Evolutionary conservation across 345 rosid species (phyloP), one percentile per base, ranked within the genome.

Genomic region (Pseudoturritis turrita): DNA sequence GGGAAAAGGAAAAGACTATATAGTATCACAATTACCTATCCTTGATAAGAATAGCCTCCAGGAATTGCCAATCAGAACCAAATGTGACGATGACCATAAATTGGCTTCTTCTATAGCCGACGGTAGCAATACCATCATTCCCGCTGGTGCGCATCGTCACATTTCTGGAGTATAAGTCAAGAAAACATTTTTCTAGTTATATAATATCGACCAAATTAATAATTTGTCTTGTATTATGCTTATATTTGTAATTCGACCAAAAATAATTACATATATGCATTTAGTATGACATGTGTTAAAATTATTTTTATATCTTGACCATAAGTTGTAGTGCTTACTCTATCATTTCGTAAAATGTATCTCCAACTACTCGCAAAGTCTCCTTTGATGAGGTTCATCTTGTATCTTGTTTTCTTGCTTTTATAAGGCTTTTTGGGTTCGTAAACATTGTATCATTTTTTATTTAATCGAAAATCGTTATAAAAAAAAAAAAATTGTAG

Each of bases 1-100:
- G 92, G 94, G 90, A 0, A 86, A 88, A 71, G 72, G 82, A 77
- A 89, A 86, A 67, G 92, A 89, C 63, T 81, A 71, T 57, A 59
- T 70, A 29, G 46, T 29, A 7, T 61, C 71, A 12, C 62, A 7
- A 17, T 52, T 40, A 39, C 15, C 56, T 9, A 39, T 11, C 9
- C 43, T 40, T 7, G 62, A 46, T 4, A 79, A 64, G 40, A 80
- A 28, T 22, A 77, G 21, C 12, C 55, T 66, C 18, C 78, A 55
- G 18, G 74, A 82, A 68, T 73, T 87, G 44, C 89, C 92, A 1
- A 57, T 82, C 40, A 70, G 81, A 8, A 45, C 44, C 14, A 71
- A 25, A 10, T 37, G 23, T 73, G 65, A 70, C 3, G 28, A 36
- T 28, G 23, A 68, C 68, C 10, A 9, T 23, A 61, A 52, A 52